Conservation (phyloP, 2,329 filamentous ascomycete genomes). For the Fusarium humuli region DNA sequence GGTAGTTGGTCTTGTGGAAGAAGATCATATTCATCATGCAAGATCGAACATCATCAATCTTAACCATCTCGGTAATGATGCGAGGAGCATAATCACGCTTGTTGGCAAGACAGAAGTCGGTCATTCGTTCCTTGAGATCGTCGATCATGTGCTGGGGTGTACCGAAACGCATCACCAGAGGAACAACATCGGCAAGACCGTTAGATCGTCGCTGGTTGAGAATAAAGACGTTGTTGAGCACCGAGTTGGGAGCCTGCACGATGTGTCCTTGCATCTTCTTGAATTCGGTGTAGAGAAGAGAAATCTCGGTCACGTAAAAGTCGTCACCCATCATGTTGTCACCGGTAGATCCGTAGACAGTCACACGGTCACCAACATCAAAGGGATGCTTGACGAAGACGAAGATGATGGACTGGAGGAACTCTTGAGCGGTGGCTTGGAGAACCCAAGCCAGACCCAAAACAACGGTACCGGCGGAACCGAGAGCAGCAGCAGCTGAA, state of each 20-base stretch:
- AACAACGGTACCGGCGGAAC: conserved; percentile 87
- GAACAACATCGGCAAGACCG: conserved; percentile 85
- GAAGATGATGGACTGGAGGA: conserved; percentile 92
- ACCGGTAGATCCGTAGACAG: conserved; percentile 90
- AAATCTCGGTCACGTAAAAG: conserved; percentile 96
- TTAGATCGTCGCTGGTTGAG: conserved; percentile 94
- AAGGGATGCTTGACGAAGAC: conserved; percentile 98
- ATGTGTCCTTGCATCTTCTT: conserved; percentile 99
- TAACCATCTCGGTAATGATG: conserved; percentile 85
- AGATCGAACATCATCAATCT: conserved; percentile 84
- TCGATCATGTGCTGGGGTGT: conserved; percentile 87
- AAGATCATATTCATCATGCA: conserved; percentile 93
- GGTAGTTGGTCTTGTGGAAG: conserved; percentile 98
- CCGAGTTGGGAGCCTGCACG: conserved; percentile 93
- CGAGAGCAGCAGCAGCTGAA: conserved; percentile 90
- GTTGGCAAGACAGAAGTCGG: conserved; percentile 85
- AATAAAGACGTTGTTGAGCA: conserved; percentile 93
- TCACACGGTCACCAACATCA: conserved; percentile 93
- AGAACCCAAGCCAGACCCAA: conserved; percentile 93
- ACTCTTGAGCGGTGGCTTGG: conserved; percentile 92
- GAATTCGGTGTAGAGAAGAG: conserved; percentile 93
- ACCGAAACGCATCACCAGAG: conserved; percentile 87
- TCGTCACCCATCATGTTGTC: conserved; percentile 84
- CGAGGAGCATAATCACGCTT: conserved; percentile 91
- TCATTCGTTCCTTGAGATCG: conserved; percentile 79